phyloP scores from a whole-genome alignment of 108 stramenopile genomes.

The Conticribra weissflogii region DNA sequence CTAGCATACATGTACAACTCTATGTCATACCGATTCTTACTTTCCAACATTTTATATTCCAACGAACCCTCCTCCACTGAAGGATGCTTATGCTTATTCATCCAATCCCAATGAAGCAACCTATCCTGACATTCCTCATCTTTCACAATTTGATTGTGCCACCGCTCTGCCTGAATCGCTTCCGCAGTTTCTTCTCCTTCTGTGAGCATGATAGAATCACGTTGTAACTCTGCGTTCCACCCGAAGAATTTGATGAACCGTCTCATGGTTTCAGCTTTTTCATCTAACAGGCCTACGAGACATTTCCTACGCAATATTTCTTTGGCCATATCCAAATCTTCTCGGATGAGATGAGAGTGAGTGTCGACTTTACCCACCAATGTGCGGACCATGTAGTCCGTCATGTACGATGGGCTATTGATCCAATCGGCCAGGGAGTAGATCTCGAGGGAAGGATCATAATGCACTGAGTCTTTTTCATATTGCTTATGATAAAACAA shows the following conservation, averaged over 20 bases:
- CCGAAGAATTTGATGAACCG: slow-evolving; percentile 50
- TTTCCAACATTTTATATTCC: slow-evolving; percentile 23
- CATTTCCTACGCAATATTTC: slow-evolving; percentile 54
- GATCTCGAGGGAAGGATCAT: slow-evolving; percentile 38
- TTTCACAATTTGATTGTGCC: slow-evolving; percentile 33
- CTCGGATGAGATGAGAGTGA: slow-evolving; percentile 14
- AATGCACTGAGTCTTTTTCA: slow-evolving; percentile 29
- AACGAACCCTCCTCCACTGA: slow-evolving; percentile 14
- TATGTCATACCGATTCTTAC: slow-evolving; percentile 43
- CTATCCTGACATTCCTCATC: slow-evolving; percentile 39
- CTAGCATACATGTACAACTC: slow-evolving; percentile 44
- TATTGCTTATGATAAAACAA: slow-evolving; percentile 34
- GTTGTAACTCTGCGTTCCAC: slow-evolving; percentile 35
- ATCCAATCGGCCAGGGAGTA: slow-evolving; percentile 41
- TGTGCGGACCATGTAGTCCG: slow-evolving; percentile 45
- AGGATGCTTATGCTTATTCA: slow-evolving; percentile 40
- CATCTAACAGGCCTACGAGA: slow-evolving; percentile 44
- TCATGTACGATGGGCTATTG: slow-evolving; percentile 24
- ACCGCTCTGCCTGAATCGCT: slow-evolving; percentile 12
- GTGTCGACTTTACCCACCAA: slow-evolving; percentile 38
- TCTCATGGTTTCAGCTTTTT: slow-evolving; percentile 46
- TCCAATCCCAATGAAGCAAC: slow-evolving; percentile 38
- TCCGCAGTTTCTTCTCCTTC: slow-evolving; percentile 15
- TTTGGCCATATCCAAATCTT: slow-evolving; percentile 50
- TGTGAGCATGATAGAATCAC: slow-evolving; percentile 4